A percentile compares a stretch with the other conserved stretches of the same genome.
phyloP scores from a whole-genome alignment of 345 rosid genomes.

The Euphorbia peplus region DNA sequence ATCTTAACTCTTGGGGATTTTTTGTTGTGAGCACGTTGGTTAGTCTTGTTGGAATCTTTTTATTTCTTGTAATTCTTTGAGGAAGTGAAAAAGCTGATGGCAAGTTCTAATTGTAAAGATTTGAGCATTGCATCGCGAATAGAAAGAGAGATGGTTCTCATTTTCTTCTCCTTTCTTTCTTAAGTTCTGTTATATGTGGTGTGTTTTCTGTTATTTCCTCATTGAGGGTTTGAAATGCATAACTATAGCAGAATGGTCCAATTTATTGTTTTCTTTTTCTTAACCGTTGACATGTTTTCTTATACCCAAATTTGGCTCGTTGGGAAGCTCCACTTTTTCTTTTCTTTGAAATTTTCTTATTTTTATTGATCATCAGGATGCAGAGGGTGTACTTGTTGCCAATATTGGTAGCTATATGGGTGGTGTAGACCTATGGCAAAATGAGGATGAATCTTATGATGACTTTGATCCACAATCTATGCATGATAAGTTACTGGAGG shows the following conservation, averaged over 20 bases:
- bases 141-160: background rate
- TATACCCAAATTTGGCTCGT: background rate
- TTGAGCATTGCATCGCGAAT: background rate
- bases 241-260: background rate
- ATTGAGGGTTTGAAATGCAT: constrained; percentile 1
- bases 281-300: background rate
- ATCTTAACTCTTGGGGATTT: background rate
- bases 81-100: background rate
- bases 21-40: background rate
- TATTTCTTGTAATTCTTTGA: background rate
- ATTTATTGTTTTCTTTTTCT: background rate
- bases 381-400: constrained; percentile 74
- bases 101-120: background rate
- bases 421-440: constrained; percentile 89
- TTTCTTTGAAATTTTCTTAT: background rate
- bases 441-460: constrained; percentile 68
- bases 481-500: constrained; percentile 78
- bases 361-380: constrained; percentile 45
- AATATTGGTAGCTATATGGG: constrained; percentile 94
- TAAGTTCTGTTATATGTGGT: background rate
- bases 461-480: constrained; percentile 60
- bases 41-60: background rate
- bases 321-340: background rate
- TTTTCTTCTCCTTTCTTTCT: background rate
- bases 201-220: background rate